Evolutionary conservation across 345 rosid species (phyloP).

Genomic region (Xanthoceras sorbifolium): DNA sequence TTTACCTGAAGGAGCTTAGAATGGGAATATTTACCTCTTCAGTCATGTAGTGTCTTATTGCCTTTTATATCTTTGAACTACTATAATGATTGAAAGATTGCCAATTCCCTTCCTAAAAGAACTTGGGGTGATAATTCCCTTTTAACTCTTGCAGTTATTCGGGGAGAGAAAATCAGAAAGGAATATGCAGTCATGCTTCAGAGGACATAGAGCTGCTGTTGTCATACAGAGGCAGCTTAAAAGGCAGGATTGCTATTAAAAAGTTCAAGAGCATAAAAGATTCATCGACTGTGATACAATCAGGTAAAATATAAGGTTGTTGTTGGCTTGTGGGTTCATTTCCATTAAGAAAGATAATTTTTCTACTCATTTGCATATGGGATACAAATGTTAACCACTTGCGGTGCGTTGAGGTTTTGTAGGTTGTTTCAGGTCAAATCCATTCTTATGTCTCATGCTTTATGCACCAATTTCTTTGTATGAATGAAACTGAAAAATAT

Average conservation of each 20-base stretch:
- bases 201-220: slow-evolving; percentile 87
- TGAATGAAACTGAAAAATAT: background rate
- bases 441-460: background rate
- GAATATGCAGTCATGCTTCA: slow-evolving; percentile 59
- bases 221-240: slow-evolving; percentile 69
- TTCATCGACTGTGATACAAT: slow-evolving; percentile 70
- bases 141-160: slow-evolving; percentile 57
- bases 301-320: slow-evolving; percentile 49
- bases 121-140: slow-evolving; percentile 11
- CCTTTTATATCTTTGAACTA: slow-evolving; percentile 6
- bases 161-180: slow-evolving; percentile 73
- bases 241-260: slow-evolving; percentile 46
- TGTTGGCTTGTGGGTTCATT: background rate
- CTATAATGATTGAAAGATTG: slow-evolving; percentile 12
- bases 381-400: background rate
- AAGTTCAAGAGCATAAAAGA: slow-evolving; percentile 45
- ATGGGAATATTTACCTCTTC: slow-evolving; percentile 64
- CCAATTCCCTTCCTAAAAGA: background rate
- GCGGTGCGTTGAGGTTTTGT: background rate
- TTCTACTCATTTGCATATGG: slow-evolving; percentile 21
- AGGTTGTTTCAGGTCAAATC: slow-evolving; percentile 12
- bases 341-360: background rate
- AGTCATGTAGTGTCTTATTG: slow-evolving; percentile 66
- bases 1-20: slow-evolving; percentile 56
- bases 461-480: background rate